These are phyloP conservation scores for Vicia faba DNA, from an alignment of 306 rosid species.

Conservation along the genomic window DNA sequence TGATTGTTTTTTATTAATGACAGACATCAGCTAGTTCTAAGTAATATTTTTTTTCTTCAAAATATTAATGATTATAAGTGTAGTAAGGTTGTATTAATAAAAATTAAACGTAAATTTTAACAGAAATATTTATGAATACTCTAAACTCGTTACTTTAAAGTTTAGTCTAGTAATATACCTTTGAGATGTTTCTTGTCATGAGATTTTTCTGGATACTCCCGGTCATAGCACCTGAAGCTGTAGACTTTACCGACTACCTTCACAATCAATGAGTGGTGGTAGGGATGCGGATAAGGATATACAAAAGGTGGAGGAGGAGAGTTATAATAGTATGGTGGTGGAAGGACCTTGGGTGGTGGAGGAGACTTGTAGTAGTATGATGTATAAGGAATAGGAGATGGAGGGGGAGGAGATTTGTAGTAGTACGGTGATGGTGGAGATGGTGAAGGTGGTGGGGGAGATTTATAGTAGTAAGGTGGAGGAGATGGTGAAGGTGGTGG, in stretches of 20 bases:
- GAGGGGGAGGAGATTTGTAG: slow-evolving; percentile 48
- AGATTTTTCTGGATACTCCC: slow-evolving; percentile 73
- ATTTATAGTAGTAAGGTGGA: slow-evolving; percentile 7
- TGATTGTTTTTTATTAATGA: neutral
- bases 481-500: slow-evolving; percentile 36
- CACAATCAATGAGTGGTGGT: slow-evolving; percentile 57
- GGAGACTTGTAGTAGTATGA: slow-evolving; percentile 30
- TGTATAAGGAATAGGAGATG: slow-evolving; percentile 30
- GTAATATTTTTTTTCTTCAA: neutral
- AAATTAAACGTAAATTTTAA: neutral
- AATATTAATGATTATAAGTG: neutral
- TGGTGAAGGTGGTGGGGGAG: slow-evolving; percentile 2
- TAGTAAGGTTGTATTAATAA: neutral
- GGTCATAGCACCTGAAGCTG: slow-evolving; percentile 75
- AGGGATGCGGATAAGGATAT: slow-evolving; percentile 51
- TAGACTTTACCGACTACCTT: slow-evolving; percentile 92
- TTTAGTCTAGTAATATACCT: slow-evolving; percentile 46
- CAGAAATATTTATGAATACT: neutral
- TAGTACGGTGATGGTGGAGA: slow-evolving; percentile 7
- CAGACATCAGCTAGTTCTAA: neutral
- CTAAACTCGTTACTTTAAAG: neutral
- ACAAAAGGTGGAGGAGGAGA: slow-evolving; percentile 52
- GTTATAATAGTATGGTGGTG: slow-evolving; percentile 43
- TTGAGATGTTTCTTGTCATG: slow-evolving; percentile 81
- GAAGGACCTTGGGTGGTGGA: slow-evolving; percentile 17